Evolutionary conservation across 306 rosid species (phyloP).

Genomic region (Cicer judaicum): DNA sequence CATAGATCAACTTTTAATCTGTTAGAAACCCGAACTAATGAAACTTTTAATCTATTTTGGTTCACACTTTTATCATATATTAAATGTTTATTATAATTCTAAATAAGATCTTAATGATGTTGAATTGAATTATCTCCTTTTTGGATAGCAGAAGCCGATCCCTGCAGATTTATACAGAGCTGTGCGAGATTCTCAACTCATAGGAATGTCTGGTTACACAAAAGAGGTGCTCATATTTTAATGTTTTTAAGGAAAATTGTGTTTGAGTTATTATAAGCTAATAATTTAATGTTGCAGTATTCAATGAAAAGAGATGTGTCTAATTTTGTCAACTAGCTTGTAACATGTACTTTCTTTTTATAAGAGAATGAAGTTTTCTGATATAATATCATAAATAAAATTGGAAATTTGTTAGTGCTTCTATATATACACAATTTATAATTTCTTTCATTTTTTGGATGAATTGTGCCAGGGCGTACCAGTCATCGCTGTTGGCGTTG

Average conservation of each 20-base stretch:
- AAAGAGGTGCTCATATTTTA: slow-evolving; percentile 68
- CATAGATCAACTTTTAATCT: neutral
- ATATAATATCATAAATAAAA: too few species aligned
- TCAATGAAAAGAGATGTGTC: neutral
- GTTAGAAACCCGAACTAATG: neutral
- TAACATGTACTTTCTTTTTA: too few species aligned
- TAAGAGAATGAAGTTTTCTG: too few species aligned
- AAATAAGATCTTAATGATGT: slow-evolving; percentile 25
- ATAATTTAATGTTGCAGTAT: neutral
- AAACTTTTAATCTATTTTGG: too few species aligned
- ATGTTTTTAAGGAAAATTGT: neutral
- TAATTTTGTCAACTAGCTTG: neutral
- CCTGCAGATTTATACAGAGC: slow-evolving; percentile 70
- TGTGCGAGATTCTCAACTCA: slow-evolving; percentile 78
- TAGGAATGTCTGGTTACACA: slow-evolving; percentile 92
- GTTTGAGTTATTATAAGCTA: neutral
- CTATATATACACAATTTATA: neutral
- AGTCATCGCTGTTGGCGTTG: slow-evolving; percentile 86
- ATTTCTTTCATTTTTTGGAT: slow-evolving; percentile 42
- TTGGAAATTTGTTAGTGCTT: neutral
- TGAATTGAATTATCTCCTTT: slow-evolving; percentile 34
- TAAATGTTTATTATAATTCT: neutral
- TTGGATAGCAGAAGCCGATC: slow-evolving; percentile 75
- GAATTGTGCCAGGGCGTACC: slow-evolving; percentile 76
- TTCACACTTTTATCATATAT: too few species aligned